Conservation (phyloP, 768 basidiomycete species). For the Tylopilus balloui region DNA sequence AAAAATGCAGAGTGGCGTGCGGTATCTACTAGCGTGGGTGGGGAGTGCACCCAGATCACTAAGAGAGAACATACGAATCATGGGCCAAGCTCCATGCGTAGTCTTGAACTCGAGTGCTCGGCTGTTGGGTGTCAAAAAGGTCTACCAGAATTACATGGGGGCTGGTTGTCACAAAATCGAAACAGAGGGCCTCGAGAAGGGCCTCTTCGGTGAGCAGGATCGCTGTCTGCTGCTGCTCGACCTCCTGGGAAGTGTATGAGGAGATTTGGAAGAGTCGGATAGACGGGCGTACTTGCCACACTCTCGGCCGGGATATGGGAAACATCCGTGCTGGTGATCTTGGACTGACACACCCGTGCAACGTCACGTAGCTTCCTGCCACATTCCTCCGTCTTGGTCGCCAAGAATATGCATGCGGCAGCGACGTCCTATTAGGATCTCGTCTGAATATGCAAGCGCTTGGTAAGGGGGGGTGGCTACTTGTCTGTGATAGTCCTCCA, state of each 20-base stretch:
- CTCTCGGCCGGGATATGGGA: constrained; percentile 56
- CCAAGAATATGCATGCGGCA: constrained; percentile 80
- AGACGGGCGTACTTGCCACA: constrained; percentile 44
- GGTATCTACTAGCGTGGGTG: constrained; percentile 46
- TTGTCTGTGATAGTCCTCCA: constrained; percentile 82
- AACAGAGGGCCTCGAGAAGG: constrained; percentile 77
- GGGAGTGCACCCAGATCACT: constrained; percentile 1
- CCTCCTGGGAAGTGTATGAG: constrained; percentile 48
- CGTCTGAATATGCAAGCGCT: constrained; percentile 11
- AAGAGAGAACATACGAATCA: constrained; percentile 61
- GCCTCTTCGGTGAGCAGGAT: constrained; percentile 77
- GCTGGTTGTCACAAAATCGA: constrained; percentile 76
- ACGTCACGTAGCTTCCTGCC: constrained; percentile 84
- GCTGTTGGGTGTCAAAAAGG: constrained; percentile 55
- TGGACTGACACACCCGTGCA: constrained; percentile 68
- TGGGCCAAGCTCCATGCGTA: constrained; percentile 84
- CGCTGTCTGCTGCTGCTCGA: constrained; percentile 62
- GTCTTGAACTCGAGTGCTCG: constrained; percentile 53
- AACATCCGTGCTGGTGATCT: constrained; percentile 54
- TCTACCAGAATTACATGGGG: constrained; percentile 75
- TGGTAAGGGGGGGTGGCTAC: constrained; percentile 17
- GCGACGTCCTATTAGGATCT: constrained; percentile 61
- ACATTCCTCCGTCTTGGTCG: constrained; percentile 90
- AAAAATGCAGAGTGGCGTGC: constrained; percentile 74
- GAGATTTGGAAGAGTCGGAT: background rate